phyloP scores from a whole-genome alignment of 1,284 basidiomycete species.

The Tausonia pullulans region DNA sequence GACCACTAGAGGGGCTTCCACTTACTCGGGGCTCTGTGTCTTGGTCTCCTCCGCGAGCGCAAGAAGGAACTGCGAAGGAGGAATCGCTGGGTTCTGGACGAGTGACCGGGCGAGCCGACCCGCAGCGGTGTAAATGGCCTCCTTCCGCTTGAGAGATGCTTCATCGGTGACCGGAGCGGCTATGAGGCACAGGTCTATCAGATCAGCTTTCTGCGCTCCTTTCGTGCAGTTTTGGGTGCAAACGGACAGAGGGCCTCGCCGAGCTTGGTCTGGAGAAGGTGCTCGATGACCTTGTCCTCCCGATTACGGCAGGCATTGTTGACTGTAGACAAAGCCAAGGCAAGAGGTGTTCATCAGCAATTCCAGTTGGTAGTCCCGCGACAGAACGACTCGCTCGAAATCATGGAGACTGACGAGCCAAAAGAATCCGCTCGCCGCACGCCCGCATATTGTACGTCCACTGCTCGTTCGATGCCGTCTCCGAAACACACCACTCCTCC shows the following conservation, averaged over 20 bases:
- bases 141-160: slow-evolving; percentile 58
- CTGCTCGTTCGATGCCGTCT: slow-evolving; percentile 44
- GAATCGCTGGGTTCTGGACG: slow-evolving; percentile 16
- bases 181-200: slow-evolving; percentile 12
- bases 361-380: neutral
- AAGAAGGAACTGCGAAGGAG: slow-evolving; percentile 16
- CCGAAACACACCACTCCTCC: slow-evolving; percentile 82
- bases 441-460: slow-evolving; percentile 83
- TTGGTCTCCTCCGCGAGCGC: slow-evolving; percentile 14
- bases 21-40: slow-evolving; percentile 12
- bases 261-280: slow-evolving; percentile 53
- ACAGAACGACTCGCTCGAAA: neutral
- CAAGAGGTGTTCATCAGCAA: neutral
- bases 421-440: slow-evolving; percentile 74
- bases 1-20: neutral
- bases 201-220: neutral
- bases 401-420: slow-evolving; percentile 38
- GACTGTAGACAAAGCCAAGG: slow-evolving; percentile 27
- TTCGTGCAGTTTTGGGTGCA: too few species aligned
- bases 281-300: slow-evolving; percentile 44
- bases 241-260: slow-evolving; percentile 45
- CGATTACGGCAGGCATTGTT: slow-evolving; percentile 55
- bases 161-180: slow-evolving; percentile 43
- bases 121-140: slow-evolving; percentile 77
- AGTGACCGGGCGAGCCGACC: slow-evolving; percentile 67